Conservation (phyloP, 495 filamentous ascomycete species). For the Penicillium odoratum region DNA sequence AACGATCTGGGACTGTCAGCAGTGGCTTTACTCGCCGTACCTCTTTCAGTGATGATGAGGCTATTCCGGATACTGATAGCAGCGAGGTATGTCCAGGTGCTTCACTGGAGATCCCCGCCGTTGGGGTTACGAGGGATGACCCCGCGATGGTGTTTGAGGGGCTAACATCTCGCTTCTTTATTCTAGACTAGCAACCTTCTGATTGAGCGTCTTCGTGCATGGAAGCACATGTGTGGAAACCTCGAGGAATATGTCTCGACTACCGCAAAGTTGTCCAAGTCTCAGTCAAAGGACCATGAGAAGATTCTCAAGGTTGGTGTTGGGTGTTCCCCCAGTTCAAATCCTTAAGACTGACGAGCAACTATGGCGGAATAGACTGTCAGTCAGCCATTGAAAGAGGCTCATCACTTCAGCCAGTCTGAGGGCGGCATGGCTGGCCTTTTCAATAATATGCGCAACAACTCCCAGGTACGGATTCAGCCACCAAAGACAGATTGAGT, state of each 20-base stretch:
- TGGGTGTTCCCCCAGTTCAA: not conserved
- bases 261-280: slow-evolving; percentile 80
- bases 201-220: slow-evolving; percentile 82
- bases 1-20: slow-evolving; percentile 54
- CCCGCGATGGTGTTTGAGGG: not conserved
- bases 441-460: slow-evolving; percentile 90
- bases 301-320: slow-evolving; percentile 77
- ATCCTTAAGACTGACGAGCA: not conserved
- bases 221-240: slow-evolving; percentile 91
- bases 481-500: not conserved
- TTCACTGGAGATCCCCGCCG: not conserved
- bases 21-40: slow-evolving; percentile 45
- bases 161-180: slow-evolving; percentile 16
- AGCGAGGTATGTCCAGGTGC: slow-evolving; percentile 58
- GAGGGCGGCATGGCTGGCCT: slow-evolving; percentile 80
- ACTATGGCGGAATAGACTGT: slow-evolving; percentile 61
- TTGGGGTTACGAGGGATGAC: not conserved
- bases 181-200: slow-evolving; percentile 71
- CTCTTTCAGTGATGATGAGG: slow-evolving; percentile 57
- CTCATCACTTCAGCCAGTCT: slow-evolving; percentile 86
- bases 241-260: slow-evolving; percentile 84
- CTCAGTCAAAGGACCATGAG: slow-evolving; percentile 91
- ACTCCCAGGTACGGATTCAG: slow-evolving; percentile 74
- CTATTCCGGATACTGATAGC: slow-evolving; percentile 75
- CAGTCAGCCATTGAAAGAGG: slow-evolving; percentile 79